A percentile compares a stretch with the other conserved stretches of the same genome.
phyloP scores from a whole-genome alignment of 2,329 filamentous ascomycete species.

The Thyridium curvatum region DNA sequence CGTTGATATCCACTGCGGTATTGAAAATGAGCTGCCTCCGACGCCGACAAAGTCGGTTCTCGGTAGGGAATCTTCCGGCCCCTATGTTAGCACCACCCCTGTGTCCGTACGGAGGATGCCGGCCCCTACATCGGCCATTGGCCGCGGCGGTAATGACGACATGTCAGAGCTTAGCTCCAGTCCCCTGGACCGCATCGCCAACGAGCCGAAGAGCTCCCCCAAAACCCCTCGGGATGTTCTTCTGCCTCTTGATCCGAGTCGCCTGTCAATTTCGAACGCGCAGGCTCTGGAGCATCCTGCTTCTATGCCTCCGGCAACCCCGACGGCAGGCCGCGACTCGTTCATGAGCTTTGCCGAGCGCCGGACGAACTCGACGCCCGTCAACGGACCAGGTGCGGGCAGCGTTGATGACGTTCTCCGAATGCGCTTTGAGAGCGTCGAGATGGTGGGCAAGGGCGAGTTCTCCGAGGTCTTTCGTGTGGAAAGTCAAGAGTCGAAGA shows the following conservation, averaged over 20 bases:
- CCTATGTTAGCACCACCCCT: constrained; percentile 9
- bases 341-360: constrained; percentile 49
- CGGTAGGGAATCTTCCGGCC: constrained; percentile 25
- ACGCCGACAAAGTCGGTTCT: constrained; percentile 76
- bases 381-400: constrained; percentile 62
- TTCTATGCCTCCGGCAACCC: constrained; percentile 67
- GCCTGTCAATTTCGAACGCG: constrained; percentile 71
- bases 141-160: constrained; percentile 15
- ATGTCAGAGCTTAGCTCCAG: constrained; percentile 34
- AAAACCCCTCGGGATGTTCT: constrained; percentile 74
- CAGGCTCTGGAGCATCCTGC: constrained; percentile 29
- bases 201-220: constrained; percentile 47
- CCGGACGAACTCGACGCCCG: constrained; percentile 58
- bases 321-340: constrained; percentile 58
- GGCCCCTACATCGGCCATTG: constrained; percentile 33
- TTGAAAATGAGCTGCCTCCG: constrained; percentile 74
- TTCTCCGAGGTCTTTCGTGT: constrained; percentile 92
- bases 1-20: constrained; percentile 27
- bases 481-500: constrained; percentile 27
- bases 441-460: constrained; percentile 77
- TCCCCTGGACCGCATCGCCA: constrained; percentile 51
- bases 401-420: constrained; percentile 71
- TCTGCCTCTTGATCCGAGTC: constrained; percentile 72
- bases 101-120: constrained; percentile 17
- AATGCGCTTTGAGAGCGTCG: constrained; percentile 73